A percentile compares a stretch with the other conserved stretches of the same genome.
phyloP scores from a whole-genome alignment of 1,284 basidiomycete species.

The Microbotryum saponariae region DNA sequence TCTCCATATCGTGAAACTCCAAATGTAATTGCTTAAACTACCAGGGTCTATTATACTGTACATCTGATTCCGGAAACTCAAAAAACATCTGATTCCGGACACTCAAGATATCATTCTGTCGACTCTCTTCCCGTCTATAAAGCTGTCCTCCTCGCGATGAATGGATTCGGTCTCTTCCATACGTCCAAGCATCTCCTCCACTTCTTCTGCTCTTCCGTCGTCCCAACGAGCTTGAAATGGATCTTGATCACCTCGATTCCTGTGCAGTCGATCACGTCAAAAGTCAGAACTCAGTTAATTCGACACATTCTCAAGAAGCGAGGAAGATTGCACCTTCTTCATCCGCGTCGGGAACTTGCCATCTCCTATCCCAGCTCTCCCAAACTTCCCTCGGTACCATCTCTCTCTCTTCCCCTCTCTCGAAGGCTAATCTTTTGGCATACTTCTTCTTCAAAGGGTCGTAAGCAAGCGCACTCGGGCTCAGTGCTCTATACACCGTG shows the following conservation, averaged over 20 bases:
- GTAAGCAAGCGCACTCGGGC: conserved; percentile 46
- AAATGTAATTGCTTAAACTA: too few species aligned
- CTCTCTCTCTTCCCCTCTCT: conserved; percentile 10
- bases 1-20: not conserved
- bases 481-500: conserved; percentile 14
- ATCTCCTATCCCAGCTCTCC: not conserved
- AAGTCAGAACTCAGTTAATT: conserved; percentile 54
- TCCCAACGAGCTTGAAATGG: conserved; percentile 70
- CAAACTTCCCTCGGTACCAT: conserved; percentile 22
- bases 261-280: conserved; percentile 46
- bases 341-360: conserved; percentile 5
- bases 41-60: too few species aligned
- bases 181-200: conserved; percentile 64
- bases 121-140: too few species aligned
- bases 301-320: conserved; percentile 50
- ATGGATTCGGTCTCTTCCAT: not conserved
- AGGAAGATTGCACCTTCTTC: conserved; percentile 17
- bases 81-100: too few species aligned
- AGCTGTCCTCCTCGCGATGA: too few species aligned
- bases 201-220: conserved; percentile 55
- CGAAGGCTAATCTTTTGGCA: conserved; percentile 36
- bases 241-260: conserved; percentile 71
- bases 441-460: conserved; percentile 51
- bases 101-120: too few species aligned
- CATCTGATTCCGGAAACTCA: too few species aligned